These are phyloP conservation scores for Petunia hybrid DNA, from an alignment of 305 asterid species.

Conservation along the genomic window DNA sequence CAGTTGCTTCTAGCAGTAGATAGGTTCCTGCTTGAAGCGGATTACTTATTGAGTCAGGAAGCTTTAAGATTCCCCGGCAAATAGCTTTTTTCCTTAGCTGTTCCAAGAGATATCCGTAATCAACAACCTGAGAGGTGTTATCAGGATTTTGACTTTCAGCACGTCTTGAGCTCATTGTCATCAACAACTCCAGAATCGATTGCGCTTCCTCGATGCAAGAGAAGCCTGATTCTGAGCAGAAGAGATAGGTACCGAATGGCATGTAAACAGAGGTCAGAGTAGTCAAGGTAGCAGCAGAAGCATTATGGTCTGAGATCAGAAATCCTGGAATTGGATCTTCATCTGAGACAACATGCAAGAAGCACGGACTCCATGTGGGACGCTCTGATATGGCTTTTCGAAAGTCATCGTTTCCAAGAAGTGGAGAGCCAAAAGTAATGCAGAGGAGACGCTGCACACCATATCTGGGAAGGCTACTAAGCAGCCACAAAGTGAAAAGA, in stretches of 20 bases:
- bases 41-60: slow-evolving; percentile 30
- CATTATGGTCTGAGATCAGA: slow-evolving; percentile 29
- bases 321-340: slow-evolving; percentile 41
- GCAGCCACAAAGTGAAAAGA: slow-evolving; percentile 48
- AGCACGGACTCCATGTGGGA: slow-evolving; percentile 41
- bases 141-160: slow-evolving; percentile 26
- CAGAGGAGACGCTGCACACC: slow-evolving; percentile 38
- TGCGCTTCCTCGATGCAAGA: slow-evolving; percentile 43
- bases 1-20: slow-evolving; percentile 36
- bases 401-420: slow-evolving; percentile 41
- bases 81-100: slow-evolving; percentile 32
- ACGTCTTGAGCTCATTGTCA: slow-evolving; percentile 17
- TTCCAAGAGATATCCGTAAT: slow-evolving; percentile 35
- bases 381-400: slow-evolving; percentile 38
- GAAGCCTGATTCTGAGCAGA: slow-evolving; percentile 39
- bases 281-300: slow-evolving; percentile 17
- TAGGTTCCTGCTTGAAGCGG: slow-evolving; percentile 41
- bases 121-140: slow-evolving; percentile 12
- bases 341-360: slow-evolving; percentile 39
- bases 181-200: slow-evolving; percentile 32
- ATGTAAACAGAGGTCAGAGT: slow-evolving; percentile 15
- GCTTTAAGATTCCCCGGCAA: slow-evolving; percentile 32
- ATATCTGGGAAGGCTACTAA: slow-evolving; percentile 27
- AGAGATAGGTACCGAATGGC: slow-evolving; percentile 43
- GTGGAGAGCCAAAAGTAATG: slow-evolving; percentile 45